Percentiles rank a stretch among this genome's conserved stretches.
Evolutionary conservation across 2,329 filamentous ascomycete genomes (phyloP).

Genomic region (Grosmannia huntii): DNA sequence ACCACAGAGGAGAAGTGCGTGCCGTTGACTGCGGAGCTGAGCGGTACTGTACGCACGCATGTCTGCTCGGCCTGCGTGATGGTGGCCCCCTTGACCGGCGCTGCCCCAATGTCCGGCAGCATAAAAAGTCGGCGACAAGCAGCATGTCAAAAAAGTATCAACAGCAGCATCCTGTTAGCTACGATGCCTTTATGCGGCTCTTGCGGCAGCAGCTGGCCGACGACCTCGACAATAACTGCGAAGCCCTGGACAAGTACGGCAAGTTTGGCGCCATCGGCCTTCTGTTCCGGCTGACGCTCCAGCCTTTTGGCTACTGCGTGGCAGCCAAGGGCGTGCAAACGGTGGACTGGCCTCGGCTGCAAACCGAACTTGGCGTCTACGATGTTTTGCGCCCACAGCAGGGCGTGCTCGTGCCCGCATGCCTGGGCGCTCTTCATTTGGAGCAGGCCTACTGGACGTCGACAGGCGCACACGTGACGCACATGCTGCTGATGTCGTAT

Average conservation of each 20-base stretch:
- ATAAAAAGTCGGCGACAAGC: too few species aligned
- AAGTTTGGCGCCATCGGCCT: not conserved
- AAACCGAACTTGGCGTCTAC: not conserved
- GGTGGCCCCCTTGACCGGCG: not conserved
- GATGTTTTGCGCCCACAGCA: not conserved
- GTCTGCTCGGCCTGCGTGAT: not conserved
- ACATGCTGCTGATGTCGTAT: conserved; percentile 1
- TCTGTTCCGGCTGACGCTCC: not conserved
- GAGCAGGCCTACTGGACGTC: not conserved
- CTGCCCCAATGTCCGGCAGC: not conserved
- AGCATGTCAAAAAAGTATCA: too few species aligned
- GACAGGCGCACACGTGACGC: not conserved
- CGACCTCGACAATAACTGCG: not conserved
- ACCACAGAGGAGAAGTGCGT: too few species aligned
- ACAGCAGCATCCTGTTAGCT: too few species aligned
- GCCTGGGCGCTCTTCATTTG: not conserved
- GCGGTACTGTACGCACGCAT: not conserved
- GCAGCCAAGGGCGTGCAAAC: not conserved
- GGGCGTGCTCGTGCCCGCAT: not conserved
- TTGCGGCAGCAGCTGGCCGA: not conserved
- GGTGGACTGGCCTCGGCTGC: not conserved
- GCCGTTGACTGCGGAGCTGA: too few species aligned
- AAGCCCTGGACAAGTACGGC: not conserved
- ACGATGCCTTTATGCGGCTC: too few species aligned
- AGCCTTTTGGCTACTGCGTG: not conserved